phyloP scores from a whole-genome alignment of 108 stramenopile genomes.

The Skeletonema tropicum region DNA sequence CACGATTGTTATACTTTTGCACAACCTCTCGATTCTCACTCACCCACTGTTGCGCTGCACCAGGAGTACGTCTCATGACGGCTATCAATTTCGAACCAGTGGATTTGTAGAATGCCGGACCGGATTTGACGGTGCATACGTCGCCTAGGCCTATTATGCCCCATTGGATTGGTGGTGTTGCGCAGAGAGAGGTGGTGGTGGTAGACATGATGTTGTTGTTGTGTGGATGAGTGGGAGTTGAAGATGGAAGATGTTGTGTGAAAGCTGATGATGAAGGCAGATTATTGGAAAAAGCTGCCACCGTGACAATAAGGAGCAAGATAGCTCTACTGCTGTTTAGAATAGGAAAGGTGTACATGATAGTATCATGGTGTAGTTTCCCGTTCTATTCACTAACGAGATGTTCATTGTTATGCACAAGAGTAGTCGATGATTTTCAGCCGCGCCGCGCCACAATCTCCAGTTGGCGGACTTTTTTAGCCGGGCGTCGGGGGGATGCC shows the following conservation, averaged over 20 bases:
- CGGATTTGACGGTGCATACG: slow-evolving; percentile 59
- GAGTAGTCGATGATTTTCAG: too few relatives aligned
- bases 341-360: too few relatives aligned
- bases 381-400: too few relatives aligned
- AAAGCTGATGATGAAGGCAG: too few relatives aligned
- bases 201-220: background rate
- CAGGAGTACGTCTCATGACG: slow-evolving; percentile 67
- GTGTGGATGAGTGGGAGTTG: background rate
- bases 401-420: too few relatives aligned
- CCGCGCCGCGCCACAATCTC: too few relatives aligned
- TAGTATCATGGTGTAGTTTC: too few relatives aligned
- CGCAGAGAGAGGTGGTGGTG: background rate
- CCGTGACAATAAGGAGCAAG: background rate
- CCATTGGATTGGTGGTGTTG: slow-evolving; percentile 44
- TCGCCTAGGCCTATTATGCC: slow-evolving; percentile 72
- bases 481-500: too few relatives aligned
- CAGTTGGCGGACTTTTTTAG: too few relatives aligned
- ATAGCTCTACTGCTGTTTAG: too few relatives aligned
- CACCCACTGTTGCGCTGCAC: slow-evolving; percentile 50
- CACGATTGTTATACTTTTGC: slow-evolving; percentile 16
- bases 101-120: slow-evolving; percentile 67
- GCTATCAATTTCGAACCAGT: slow-evolving; percentile 50
- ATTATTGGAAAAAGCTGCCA: background rate
- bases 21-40: slow-evolving; percentile 13
- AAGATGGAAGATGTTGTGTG: too few relatives aligned